Conservation (phyloP, 2,329 filamentous ascomycete species). For the Dothiorella sarmentorum region DNA sequence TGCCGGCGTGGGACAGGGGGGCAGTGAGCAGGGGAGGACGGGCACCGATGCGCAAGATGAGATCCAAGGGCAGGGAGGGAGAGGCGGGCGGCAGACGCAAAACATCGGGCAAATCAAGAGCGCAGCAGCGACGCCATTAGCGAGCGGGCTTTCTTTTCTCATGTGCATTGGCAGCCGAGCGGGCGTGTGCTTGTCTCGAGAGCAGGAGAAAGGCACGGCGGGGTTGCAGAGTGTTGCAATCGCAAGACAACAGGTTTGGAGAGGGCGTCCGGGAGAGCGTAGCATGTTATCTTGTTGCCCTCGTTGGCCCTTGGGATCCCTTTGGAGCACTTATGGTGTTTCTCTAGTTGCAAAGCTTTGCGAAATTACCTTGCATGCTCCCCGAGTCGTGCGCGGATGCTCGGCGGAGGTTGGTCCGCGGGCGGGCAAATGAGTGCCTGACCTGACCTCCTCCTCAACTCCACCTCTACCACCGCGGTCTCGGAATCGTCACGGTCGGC, state of each 20-base stretch:
- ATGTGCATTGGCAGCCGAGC: background rate
- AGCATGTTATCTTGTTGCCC: too few relatives aligned
- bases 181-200: background rate
- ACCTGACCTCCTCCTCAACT: background rate
- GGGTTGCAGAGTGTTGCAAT: background rate
- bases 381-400: constrained; percentile 9
- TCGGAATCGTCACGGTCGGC: background rate
- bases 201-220: background rate
- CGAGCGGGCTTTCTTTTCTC: background rate
- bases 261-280: too few relatives aligned
- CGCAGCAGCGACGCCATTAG: background rate
- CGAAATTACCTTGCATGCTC: too few relatives aligned
- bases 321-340: too few relatives aligned
- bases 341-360: too few relatives aligned
- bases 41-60: background rate
- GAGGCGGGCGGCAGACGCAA: background rate
- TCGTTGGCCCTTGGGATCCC: too few relatives aligned
- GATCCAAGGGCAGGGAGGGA: background rate
- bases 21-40: background rate
- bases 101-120: constrained; percentile 1
- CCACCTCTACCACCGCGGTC: background rate
- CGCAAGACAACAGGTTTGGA: background rate
- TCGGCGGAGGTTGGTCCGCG: constrained; percentile 1
- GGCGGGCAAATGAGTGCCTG: background rate
- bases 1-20: background rate